A percentile compares a stretch with the other conserved stretches of the same genome.
Evolutionary conservation across 805 yeast genomes (phyloP).

Genomic region (Cyberlindnera galapagoensis): DNA sequence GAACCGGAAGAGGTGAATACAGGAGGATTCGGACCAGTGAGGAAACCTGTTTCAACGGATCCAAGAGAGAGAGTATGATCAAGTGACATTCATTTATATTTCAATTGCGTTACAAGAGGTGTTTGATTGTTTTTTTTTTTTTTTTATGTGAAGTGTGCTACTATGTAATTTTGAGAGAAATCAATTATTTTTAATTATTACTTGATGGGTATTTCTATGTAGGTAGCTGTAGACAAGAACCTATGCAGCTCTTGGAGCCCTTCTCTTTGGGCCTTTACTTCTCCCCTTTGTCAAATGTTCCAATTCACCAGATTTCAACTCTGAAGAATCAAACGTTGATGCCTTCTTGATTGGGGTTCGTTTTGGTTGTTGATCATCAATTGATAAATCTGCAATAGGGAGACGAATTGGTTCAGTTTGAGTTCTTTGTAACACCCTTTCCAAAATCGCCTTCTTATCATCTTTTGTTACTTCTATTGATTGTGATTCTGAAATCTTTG

Average conservation of each 20-base stretch:
- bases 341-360: slow-evolving; percentile 16
- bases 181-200: too few species aligned
- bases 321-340: slow-evolving; percentile 17
- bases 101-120: too few species aligned
- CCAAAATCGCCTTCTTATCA: slow-evolving; percentile 11
- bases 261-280: slow-evolving; percentile 31
- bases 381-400: slow-evolving; percentile 2
- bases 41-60: too few species aligned
- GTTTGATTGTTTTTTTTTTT: too few species aligned
- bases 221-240: slow-evolving; percentile 1
- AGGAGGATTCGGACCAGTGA: too few species aligned
- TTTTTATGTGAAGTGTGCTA: too few species aligned
- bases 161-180: too few species aligned
- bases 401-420: slow-evolving; percentile 14
- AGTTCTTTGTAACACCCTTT: slow-evolving; percentile 12
- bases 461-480: slow-evolving; percentile 1
- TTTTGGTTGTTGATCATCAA: neutral
- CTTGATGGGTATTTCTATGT: neutral
- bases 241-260: slow-evolving; percentile 23
- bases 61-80: too few species aligned
- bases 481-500: neutral
- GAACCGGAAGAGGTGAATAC: too few species aligned
- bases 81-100: too few species aligned
- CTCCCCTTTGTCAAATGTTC: slow-evolving; percentile 27
- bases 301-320: slow-evolving; percentile 7